A percentile compares a stretch with the other conserved stretches of the same genome.
These are phyloP conservation scores for Entomortierella lignicola DNA, from an alignment of 192 early-diverging fungal genomes.

Conservation along the genomic window DNA sequence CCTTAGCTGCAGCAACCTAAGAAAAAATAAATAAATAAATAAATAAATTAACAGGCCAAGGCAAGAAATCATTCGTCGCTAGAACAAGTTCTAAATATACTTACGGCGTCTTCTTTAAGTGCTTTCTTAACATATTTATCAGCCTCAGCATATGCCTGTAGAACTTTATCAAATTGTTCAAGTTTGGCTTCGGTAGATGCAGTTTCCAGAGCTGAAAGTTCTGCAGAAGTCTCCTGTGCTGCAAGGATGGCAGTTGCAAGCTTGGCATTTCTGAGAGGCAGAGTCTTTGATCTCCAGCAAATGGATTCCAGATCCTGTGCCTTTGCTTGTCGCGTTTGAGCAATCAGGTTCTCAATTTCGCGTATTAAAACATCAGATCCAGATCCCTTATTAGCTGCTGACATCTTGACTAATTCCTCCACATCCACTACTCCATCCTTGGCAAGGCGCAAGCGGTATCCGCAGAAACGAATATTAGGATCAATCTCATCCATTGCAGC, in stretches of 20 bases:
- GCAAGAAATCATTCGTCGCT: not conserved
- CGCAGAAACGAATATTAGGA: conserved; percentile 84
- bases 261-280: conserved; percentile 57
- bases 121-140: conserved; percentile 69
- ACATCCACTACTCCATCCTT: conserved; percentile 54
- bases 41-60: too few species aligned
- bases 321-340: conserved; percentile 55
- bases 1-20: conserved; percentile 70
- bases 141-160: conserved; percentile 70
- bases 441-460: conserved; percentile 70
- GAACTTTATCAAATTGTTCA: conserved; percentile 64
- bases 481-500: conserved; percentile 79
- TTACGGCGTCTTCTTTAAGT: conserved; percentile 71
- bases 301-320: conserved; percentile 56
- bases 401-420: conserved; percentile 60
- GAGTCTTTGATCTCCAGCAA: conserved; percentile 58
- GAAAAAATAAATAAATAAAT: too few species aligned
- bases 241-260: conserved; percentile 60
- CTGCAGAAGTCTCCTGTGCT: conserved; percentile 57
- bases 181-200: conserved; percentile 50
- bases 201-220: conserved; percentile 25
- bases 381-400: conserved; percentile 53
- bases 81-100: not conserved
- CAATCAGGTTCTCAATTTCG: conserved; percentile 58
- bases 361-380: conserved; percentile 64